Percentiles rank a stretch among this genome's conserved stretches.
Evolutionary conservation across 164 flowering plant genomes (phyloP).

Genomic region (Berberis thunbergii): DNA sequence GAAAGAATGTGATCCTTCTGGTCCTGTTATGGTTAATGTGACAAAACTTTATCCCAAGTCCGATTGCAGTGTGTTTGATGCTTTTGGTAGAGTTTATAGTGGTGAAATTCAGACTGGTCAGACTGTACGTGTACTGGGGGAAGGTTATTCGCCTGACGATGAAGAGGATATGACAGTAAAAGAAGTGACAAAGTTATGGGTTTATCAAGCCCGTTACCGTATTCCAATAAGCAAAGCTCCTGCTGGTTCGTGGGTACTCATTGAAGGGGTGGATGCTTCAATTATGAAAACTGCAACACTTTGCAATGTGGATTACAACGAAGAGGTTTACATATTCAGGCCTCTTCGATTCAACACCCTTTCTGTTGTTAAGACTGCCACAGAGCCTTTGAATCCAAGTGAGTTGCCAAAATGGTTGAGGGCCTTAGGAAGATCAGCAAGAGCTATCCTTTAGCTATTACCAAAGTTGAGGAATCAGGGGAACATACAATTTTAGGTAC

Average conservation of each 20-base stretch:
- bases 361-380: slow-evolving; percentile 93
- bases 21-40: slow-evolving; percentile 91
- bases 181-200: slow-evolving; percentile 94
- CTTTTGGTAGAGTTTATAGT: slow-evolving; percentile 94
- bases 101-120: slow-evolving; percentile 91
- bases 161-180: slow-evolving; percentile 97
- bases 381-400: slow-evolving; percentile 97
- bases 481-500: slow-evolving; percentile 98
- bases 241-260: slow-evolving; percentile 98
- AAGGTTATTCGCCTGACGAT: slow-evolving; percentile 98
- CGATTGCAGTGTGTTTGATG: slow-evolving; percentile 98
- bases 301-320: slow-evolving; percentile 68
- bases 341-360: slow-evolving; percentile 95
- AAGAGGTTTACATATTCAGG: slow-evolving; percentile 87
- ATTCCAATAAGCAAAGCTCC: slow-evolving; percentile 90
- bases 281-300: slow-evolving; percentile 98
- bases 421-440: slow-evolving; percentile 97
- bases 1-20: slow-evolving; percentile 79
- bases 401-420: slow-evolving; percentile 99
- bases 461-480: slow-evolving; percentile 98
- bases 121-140: slow-evolving; percentile 84
- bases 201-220: slow-evolving; percentile 94
- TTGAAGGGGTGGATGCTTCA: slow-evolving; percentile 99
- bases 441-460: slow-evolving; percentile 94
- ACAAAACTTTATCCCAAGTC: slow-evolving; percentile 96